A percentile compares a stretch with the other conserved stretches of the same genome.
These are phyloP conservation scores for Naganishia friedmannii DNA, from an alignment of 768 basidiomycete species.

Conservation along the genomic window DNA sequence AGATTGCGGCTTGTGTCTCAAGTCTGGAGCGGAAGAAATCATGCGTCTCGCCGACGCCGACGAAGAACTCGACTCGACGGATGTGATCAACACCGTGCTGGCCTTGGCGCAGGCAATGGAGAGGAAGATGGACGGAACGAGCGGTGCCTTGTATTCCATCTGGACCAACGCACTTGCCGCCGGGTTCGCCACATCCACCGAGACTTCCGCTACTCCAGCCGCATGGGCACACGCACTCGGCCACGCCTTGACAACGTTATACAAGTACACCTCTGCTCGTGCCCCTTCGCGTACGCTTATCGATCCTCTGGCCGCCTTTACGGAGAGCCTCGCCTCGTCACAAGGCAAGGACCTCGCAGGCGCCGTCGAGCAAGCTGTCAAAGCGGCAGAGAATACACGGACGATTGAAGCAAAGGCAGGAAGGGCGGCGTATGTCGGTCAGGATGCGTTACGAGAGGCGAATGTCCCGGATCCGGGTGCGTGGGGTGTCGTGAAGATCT, in stretches of 20 bases:
- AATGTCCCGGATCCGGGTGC: conserved; percentile 83
- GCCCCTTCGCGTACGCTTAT: conserved; percentile 86
- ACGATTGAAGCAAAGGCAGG: conserved; percentile 80
- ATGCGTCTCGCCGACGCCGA: conserved; percentile 61
- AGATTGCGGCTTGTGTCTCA: conserved; percentile 63
- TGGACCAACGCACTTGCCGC: conserved; percentile 64
- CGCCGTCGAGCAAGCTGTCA: conserved; percentile 63
- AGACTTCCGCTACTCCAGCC: conserved; percentile 55
- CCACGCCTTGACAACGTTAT: conserved; percentile 46
- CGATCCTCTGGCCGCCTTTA: conserved; percentile 83
- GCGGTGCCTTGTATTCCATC: conserved; percentile 86
- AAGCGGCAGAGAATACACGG: conserved; percentile 71
- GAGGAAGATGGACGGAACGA: conserved; percentile 85
- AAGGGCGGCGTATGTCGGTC: conserved; percentile 73
- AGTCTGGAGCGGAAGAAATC: conserved; percentile 63
- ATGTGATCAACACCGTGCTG: conserved; percentile 63
- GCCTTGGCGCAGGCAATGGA: conserved; percentile 72
- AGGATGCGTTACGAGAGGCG: conserved; percentile 58
- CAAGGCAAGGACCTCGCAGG: conserved; percentile 53
- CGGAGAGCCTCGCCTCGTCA: conserved; percentile 55
- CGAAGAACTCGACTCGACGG: conserved; percentile 59
- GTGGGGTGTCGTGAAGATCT: conserved; percentile 66
- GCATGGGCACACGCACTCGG: conserved; percentile 65
- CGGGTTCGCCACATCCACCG: conserved; percentile 58
- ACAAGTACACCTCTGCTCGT: conserved; percentile 58